Conservation (phyloP, 1,284 basidiomycete genomes). For the Naganishia cerealis region DNA sequence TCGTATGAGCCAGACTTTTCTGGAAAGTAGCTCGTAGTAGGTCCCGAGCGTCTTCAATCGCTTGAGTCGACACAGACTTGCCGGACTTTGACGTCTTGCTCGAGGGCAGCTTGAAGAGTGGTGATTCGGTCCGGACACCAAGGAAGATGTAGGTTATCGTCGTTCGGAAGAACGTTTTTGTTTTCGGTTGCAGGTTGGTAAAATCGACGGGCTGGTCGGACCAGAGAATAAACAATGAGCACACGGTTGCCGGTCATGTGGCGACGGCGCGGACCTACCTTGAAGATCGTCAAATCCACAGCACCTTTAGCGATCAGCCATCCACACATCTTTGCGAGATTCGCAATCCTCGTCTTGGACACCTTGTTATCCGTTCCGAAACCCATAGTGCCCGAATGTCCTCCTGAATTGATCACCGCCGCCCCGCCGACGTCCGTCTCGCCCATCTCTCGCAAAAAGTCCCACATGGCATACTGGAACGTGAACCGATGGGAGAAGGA, state of each 20-base stretch:
- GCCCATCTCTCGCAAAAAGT: conserved; percentile 88
- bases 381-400: conserved; percentile 68
- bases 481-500: conserved; percentile 78
- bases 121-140: conserved; percentile 70
- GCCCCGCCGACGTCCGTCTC: conserved; percentile 78
- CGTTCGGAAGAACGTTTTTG: conserved; percentile 66
- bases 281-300: conserved; percentile 72
- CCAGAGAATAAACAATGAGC: neutral
- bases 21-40: conserved; percentile 39
- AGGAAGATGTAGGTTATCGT: conserved; percentile 69
- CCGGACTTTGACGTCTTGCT: conserved; percentile 36
- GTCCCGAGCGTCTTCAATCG: conserved; percentile 44
- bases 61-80: conserved; percentile 54
- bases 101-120: conserved; percentile 53
- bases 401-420: conserved; percentile 13
- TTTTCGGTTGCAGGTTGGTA: conserved; percentile 65
- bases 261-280: conserved; percentile 46
- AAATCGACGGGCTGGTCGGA: conserved; percentile 77
- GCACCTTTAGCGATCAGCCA: conserved; percentile 80
- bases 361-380: conserved; percentile 52
- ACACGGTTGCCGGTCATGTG: neutral
- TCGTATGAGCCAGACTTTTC: conserved; percentile 42
- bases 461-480: conserved; percentile 94
- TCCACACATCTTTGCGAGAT: conserved; percentile 63
- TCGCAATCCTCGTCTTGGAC: conserved; percentile 50